phyloP scores from a whole-genome alignment of 352 stramenopile genomes.

The Globisporangium orthogonon region DNA sequence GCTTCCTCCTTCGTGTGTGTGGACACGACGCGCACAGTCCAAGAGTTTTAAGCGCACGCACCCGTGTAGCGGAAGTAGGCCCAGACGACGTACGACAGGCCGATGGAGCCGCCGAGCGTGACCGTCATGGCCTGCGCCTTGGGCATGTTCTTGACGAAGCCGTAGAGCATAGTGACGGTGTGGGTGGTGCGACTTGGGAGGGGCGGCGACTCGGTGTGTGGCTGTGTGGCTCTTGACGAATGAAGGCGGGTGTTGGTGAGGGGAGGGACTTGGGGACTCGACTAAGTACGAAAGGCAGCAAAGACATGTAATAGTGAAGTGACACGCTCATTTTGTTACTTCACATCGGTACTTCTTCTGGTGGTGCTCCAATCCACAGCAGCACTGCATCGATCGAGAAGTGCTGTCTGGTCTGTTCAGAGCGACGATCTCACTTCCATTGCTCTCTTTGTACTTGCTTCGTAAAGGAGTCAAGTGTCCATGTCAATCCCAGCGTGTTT shows the following conservation, averaged over 20 bases:
- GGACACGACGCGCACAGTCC: no score
- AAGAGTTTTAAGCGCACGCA: slow-evolving; percentile 15
- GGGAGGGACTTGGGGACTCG: not conserved
- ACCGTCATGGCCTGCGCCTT: slow-evolving; percentile 52
- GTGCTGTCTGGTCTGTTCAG: no score
- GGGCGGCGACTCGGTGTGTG: not conserved
- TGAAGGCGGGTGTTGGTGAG: not conserved
- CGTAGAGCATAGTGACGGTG: slow-evolving; percentile 45
- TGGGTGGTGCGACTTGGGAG: not conserved
- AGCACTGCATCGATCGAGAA: no score
- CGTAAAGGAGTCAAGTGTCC: no score
- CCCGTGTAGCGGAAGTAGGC: slow-evolving; percentile 57
- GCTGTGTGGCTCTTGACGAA: not conserved
- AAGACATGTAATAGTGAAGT: not conserved
- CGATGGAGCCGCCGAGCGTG: slow-evolving; percentile 30
- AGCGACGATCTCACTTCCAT: no score
- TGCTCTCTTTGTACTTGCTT: no score
- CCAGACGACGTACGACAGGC: slow-evolving; percentile 38
- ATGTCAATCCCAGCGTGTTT: no score
- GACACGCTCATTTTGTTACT: no score
- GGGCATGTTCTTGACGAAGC: slow-evolving; percentile 58
- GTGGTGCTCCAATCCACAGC: no score
- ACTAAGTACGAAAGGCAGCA: not conserved
- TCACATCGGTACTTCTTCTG: no score
- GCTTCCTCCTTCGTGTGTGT: no score